Evolutionary conservation across 179 eudicot genomes (phyloP).

Genomic region (Corrigiola litoralis): DNA sequence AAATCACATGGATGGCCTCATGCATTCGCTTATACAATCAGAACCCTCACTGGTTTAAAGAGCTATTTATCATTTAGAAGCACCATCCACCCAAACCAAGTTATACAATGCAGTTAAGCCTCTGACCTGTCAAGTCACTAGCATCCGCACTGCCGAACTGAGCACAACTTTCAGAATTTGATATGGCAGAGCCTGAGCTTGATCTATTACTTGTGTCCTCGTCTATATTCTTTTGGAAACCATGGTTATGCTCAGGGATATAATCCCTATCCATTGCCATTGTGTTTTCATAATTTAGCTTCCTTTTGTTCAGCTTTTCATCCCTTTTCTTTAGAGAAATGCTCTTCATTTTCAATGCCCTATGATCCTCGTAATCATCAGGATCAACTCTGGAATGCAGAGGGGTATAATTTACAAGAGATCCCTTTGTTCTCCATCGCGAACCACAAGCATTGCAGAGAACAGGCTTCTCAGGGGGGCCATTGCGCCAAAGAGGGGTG

Average conservation of each 20-base stretch:
- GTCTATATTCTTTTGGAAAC: slow-evolving; percentile 48
- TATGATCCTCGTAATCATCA: slow-evolving; percentile 65
- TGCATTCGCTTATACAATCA: background rate
- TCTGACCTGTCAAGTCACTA: slow-evolving; percentile 86
- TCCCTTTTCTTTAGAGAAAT: slow-evolving; percentile 66
- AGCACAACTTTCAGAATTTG: slow-evolving; percentile 85
- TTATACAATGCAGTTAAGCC: slow-evolving; percentile 6
- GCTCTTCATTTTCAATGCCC: slow-evolving; percentile 47
- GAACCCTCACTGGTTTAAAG: background rate
- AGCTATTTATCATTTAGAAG: background rate
- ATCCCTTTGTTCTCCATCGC: slow-evolving; percentile 98
- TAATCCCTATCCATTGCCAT: slow-evolving; percentile 28
- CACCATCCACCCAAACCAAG: background rate
- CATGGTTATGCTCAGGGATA: slow-evolving; percentile 39
- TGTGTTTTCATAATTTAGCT: slow-evolving; percentile 40
- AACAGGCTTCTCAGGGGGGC: slow-evolving; percentile 98
- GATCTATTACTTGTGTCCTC: slow-evolving; percentile 93
- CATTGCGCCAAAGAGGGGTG: slow-evolving; percentile 99
- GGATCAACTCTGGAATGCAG: slow-evolving; percentile 79
- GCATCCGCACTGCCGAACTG: slow-evolving; percentile 78
- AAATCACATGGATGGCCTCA: slow-evolving; percentile 6
- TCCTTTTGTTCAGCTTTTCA: slow-evolving; percentile 65
- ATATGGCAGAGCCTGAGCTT: slow-evolving; percentile 95
- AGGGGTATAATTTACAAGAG: slow-evolving; percentile 87
- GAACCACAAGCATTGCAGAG: slow-evolving; percentile 99